phyloP scores from a whole-genome alignment of 2,329 filamentous ascomycete species.

The Ascomycota sp. region DNA sequence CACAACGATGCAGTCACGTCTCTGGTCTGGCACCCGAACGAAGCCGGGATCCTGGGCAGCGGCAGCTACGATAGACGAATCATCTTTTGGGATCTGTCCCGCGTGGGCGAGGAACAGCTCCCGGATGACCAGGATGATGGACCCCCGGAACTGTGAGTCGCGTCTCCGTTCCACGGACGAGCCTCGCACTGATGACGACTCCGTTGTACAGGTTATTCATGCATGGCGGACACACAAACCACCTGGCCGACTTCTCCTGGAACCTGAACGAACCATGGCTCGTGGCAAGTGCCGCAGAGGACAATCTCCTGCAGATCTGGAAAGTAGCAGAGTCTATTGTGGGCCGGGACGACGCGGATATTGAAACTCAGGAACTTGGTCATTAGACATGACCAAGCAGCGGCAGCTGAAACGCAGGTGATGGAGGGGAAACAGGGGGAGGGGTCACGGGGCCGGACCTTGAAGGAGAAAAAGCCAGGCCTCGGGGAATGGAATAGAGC shows the following conservation, averaged over 20 bases:
- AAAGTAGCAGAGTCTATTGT: slow-evolving; percentile 70
- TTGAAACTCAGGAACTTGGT: slow-evolving; percentile 60
- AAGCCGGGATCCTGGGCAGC: slow-evolving; percentile 73
- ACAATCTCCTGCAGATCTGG: slow-evolving; percentile 93
- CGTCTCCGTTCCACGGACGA: neutral
- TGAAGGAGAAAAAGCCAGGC: no score
- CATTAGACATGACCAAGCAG: slow-evolving; percentile 17
- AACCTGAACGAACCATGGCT: slow-evolving; percentile 95
- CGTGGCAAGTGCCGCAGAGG: slow-evolving; percentile 84
- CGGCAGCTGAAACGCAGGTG: no score
- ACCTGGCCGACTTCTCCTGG: slow-evolving; percentile 93
- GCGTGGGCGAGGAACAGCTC: slow-evolving; percentile 81
- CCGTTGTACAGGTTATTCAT: slow-evolving; percentile 57
- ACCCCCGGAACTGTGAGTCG: slow-evolving; percentile 69
- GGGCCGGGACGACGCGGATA: slow-evolving; percentile 53
- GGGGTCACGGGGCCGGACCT: no score
- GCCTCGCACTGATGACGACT: slow-evolving; percentile 5
- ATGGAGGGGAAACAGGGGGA: no score
- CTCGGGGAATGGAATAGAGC: no score
- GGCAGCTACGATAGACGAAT: slow-evolving; percentile 84
- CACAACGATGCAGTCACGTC: slow-evolving; percentile 83
- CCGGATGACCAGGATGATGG: slow-evolving; percentile 92
- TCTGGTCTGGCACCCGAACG: slow-evolving; percentile 82
- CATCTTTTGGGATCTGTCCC: slow-evolving; percentile 89
- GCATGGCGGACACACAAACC: slow-evolving; percentile 96